Base-by-base conservation (phyloP, 169 alveolate genomes). In the Eimeria sp. region DNA sequence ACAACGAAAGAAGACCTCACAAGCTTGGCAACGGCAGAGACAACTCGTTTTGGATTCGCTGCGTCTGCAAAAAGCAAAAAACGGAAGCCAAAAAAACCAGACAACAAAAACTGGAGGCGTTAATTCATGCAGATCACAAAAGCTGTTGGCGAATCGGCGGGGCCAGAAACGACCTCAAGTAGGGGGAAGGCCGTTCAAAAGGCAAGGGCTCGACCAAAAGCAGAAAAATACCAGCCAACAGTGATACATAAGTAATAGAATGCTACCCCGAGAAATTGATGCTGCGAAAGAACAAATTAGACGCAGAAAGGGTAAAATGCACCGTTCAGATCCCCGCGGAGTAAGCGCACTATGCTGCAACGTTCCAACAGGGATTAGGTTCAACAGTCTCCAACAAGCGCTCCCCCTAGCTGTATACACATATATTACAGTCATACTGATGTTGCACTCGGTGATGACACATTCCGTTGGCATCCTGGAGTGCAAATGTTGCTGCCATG, bases 1-100 rank as follows among this genome's bases (percentile, higher is more conserved):
- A n/a, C 94, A 87, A 30, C 72, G 94, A 27, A 47, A 40, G 65
- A 87, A 63, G 82, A 57, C 84, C 13, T 40, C 51, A 43, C 83
- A 87, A 63, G 94, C 63, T 25, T 87, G 94, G 94, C 54, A 65
- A n/a, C 94, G 94, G 83, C 94, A 61, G 83, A 61, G 94, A 70
- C 94, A 87, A 54, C 51, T 40, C 43, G 72, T 61, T 45, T 43
- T 87, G 94, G 94, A 87, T 10, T 57, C 94, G 30, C 30, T 87
- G 94, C 63, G 83, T 27, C 94, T 51, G 11, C 82, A 87, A 51
- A 63, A 47, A 11, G 1, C 67, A 51, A 61, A 45, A 13, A 25
- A 18, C 4, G 54, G 76, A 11, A 11, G 11, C 70, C 16, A 45
- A 47, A 14, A 22, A 43, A 34, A 5, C 5, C 92, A 54, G 30